These are phyloP conservation scores for Chaetothyriales sp. DNA, from an alignment of 2,329 filamentous ascomycete species.

Conservation along the genomic window DNA sequence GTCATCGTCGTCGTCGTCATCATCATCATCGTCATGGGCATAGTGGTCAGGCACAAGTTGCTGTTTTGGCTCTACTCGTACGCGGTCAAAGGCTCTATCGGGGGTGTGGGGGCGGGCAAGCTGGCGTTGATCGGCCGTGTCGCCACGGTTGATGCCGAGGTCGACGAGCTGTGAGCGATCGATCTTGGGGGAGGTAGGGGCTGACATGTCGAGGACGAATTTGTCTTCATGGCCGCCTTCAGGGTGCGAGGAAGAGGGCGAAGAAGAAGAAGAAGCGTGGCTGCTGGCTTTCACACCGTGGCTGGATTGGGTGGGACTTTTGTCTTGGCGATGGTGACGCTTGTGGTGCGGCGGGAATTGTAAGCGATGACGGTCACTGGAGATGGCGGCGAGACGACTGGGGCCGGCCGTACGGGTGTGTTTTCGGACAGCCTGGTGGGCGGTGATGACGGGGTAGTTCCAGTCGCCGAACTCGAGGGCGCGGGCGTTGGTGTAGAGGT, in stretches of 20 bases:
- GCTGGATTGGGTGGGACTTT: not conserved
- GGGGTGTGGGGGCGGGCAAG: not conserved
- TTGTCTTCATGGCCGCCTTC: not conserved
- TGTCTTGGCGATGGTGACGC: not conserved
- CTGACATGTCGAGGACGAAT: not conserved
- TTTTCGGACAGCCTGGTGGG: constrained; percentile 44
- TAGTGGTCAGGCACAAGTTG: not conserved
- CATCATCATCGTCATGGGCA: too few species aligned
- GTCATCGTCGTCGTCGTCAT: not conserved
- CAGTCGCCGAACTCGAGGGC: constrained; percentile 53
- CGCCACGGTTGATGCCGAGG: not conserved
- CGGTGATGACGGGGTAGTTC: constrained; percentile 95
- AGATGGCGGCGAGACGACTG: too few species aligned
- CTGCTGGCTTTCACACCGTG: not conserved
- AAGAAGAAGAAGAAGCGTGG: not conserved
- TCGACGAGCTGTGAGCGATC: not conserved
- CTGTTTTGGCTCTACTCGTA: not conserved
- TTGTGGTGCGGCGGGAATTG: not conserved
- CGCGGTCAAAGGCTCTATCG: not conserved
- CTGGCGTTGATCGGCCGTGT: not conserved
- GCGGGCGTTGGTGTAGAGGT: constrained; percentile 32
- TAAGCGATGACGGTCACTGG: not conserved
- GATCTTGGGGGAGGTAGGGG: constrained; percentile 34
- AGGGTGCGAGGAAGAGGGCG: not conserved
- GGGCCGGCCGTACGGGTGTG: not conserved